Evolutionary conservation across 176 grass and related monocot genomes (phyloP), one percentile per base, ranked within the genome.

Genomic region (Elymus sibiricus): DNA sequence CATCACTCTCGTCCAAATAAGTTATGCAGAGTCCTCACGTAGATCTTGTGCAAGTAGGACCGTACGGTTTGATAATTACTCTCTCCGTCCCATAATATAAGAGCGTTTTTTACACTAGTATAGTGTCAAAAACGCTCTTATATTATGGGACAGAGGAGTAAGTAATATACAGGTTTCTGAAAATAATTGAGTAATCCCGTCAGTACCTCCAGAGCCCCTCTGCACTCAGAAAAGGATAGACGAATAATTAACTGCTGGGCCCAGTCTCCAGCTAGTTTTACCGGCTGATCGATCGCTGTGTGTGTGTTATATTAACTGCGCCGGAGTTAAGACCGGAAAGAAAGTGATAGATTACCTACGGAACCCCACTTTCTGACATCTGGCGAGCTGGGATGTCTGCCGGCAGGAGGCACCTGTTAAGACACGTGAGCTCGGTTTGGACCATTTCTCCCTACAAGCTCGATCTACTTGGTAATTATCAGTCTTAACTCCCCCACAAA

Each of bases 361-460:
- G 24, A 94, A 78, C 60, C 88, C 74, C 63, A 84, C 70, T 81
- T 74, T 64, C 83, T 92, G 83, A 92, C 86, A 82, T 64, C 69
- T 76, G 77, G 37, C 38, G 25, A 72, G 72, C 75, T 82, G 88
- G 76, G 76, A 83, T 87, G 70, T 93, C 84, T 64, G 80, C 76
- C 86, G 63, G 89, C 83, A 93, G 47, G 64, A 34, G 32, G 65
- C 70, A 88, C 86, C 56, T 89, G 80, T 47, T 65, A 87, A 69
- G 27, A 8, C 93, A 93, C 86, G 81, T 93, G 91, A 78, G 16
- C 68, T 11, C 63, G 56, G n/a, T 9, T 70, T 86, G 82, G 85
- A 43, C 67, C 78, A 67, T 47, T 84, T 84, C 21, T 76, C 11
- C 35, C 11, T 13, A 29, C 12, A 27, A 64, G 26, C 62, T 64